Evolutionary conservation across 176 grass and related monocot genomes (phyloP), one percentile per base, ranked within the genome.

Genomic region (Otatea glauca): DNA sequence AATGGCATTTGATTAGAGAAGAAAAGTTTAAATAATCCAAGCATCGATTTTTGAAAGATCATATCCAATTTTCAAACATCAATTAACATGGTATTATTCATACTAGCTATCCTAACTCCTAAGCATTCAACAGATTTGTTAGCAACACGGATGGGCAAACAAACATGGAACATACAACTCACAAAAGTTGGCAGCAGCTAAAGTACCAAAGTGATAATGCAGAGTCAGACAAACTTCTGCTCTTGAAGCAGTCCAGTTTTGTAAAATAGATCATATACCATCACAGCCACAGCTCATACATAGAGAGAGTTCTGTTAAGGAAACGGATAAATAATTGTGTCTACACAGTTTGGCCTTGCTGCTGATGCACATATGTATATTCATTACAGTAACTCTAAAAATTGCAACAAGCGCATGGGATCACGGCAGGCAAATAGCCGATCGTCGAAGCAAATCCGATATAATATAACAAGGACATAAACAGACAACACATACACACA

Each of bases 161-260:
- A 63, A 23, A 27, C 60, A 24, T 63, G 7, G 12, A 29, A 25
- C 59, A 12, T 10, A 29, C 21, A 5, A 29, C 50, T 63, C 24
- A 29, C 13, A 12, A 63, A 63, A 11, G 23, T 49, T n/a, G 25
- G 42, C 8, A 0, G 5, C 6, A 25, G 9, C 43, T 63, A 29
- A 77, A 45, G 17, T 45, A 63, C 1, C 42, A 35, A 50, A 14
- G 43, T 21, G 32, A 34, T 37, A 34, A 60, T 60, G 48, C 78
- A 6, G 72, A 77, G 39, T 49, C 32, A 76, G 68, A 55, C 13
- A 80, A 86, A 68, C 42, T 27, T 50, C 1, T 25, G 9, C 72
- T 70, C 15, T n/a, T 12, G 4, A 56, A 8, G 38, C 37, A 2
- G 15, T 0, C 41, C 6, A 25, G 1, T 39, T 60, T 81, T 54